Evolutionary conservation across 208 protist species (phyloP), one percentile per base, ranked within the genome.

Genomic region (Angomonas deanei): DNA sequence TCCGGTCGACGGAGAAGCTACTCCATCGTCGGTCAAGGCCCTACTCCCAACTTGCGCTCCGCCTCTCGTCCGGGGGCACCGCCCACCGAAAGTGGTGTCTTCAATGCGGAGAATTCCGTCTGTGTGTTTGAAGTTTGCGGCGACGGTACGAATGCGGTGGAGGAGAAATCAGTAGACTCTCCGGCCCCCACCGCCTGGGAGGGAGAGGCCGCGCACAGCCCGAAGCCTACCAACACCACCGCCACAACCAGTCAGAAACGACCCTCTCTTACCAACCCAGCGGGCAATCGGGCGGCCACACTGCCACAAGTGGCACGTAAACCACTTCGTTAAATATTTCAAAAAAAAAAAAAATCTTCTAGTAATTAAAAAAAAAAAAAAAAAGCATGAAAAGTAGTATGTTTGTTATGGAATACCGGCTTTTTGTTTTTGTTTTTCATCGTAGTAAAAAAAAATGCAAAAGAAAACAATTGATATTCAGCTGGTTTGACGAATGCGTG

Each of bases 391-490:
- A 42, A 42, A 42, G 36, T n/a, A 42, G n/a, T n/a, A n/a, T n/a
- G n/a, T n/a, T n/a, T n/a, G n/a, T n/a, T n/a, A n/a, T n/a, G n/a
- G n/a, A n/a, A n/a, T n/a, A n/a, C n/a, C n/a, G n/a, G n/a, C n/a
- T n/a, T n/a, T n/a, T n/a, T n/a, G n/a, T n/a, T n/a, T n/a, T n/a
- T n/a, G n/a, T n/a, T n/a, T n/a, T n/a, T n/a, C n/a, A n/a, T n/a
- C n/a, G n/a, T n/a, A n/a, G n/a, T n/a, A n/a, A n/a, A n/a, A 11
- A 10, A 50, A 23, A 50, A 13, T 33, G 57, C 19, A 66, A 54
- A 27, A 54, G 8, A 63, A 66, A 63, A 28, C 38, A 26, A 57
- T n/a, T n/a, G n/a, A n/a, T n/a, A n/a, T n/a, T n/a, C n/a, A n/a
- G n/a, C n/a, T n/a, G n/a, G n/a, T n/a, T n/a, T n/a, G n/a, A n/a